Conservation (phyloP, 441 rosid genomes). For the Jatropha multifida region DNA sequence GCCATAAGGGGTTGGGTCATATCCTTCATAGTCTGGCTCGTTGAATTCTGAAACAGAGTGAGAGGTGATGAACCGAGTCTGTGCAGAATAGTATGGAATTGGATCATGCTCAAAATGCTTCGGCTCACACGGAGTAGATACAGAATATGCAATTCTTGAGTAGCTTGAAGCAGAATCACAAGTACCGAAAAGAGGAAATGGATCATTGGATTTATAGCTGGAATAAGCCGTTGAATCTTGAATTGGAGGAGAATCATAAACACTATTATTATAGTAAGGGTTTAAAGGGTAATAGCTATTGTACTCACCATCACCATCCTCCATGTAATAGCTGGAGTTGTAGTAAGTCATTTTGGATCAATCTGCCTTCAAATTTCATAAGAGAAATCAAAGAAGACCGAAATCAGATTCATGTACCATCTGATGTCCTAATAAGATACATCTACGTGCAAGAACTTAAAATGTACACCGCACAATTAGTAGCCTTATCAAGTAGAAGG, state of each 20-base stretch:
- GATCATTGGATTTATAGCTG: constrained; percentile 16
- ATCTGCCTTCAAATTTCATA: background rate
- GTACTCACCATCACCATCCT: constrained; percentile 27
- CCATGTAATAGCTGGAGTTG: constrained; percentile 25
- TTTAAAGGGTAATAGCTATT: constrained; percentile 30
- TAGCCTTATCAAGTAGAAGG: background rate
- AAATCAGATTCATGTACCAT: background rate
- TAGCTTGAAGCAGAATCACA: constrained; percentile 19
- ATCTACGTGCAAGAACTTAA: too few relatives aligned
- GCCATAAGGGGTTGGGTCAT: constrained; percentile 70
- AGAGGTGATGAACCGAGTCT: constrained; percentile 41
- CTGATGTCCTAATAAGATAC: background rate
- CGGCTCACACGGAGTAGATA: constrained; percentile 43
- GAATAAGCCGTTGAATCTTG: constrained; percentile 15
- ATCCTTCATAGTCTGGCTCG: constrained; percentile 54
- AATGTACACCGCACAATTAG: background rate
- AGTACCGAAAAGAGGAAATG: constrained; percentile 20
- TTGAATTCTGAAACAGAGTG: constrained; percentile 42
- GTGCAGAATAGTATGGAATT: constrained; percentile 7
- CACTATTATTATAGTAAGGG: constrained; percentile 13
- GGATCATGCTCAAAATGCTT: constrained; percentile 37
- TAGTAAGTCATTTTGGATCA: constrained; percentile 28
- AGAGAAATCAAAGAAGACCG: background rate
- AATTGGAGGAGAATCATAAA: constrained; percentile 22
- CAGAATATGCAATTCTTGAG: constrained; percentile 38